Evolutionary conservation across 164 flowering plant species (phyloP).

Genomic region (Magnolia changhungtana): DNA sequence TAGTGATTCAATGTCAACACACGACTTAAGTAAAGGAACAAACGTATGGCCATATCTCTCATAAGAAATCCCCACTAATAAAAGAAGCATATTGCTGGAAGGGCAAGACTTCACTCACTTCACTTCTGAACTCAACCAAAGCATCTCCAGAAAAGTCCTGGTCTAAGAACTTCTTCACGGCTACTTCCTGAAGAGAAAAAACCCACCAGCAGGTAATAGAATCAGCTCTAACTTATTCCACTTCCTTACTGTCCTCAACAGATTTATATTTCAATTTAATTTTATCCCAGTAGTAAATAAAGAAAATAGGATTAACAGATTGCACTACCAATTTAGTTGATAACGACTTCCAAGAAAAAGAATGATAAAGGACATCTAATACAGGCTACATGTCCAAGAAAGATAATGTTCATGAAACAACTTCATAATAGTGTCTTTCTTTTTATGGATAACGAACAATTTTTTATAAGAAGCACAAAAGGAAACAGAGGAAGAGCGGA

Average conservation of each 20-base stretch:
- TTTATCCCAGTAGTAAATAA: neutral
- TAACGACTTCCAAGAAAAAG: neutral
- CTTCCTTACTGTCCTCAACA: neutral
- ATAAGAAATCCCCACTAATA: neutral
- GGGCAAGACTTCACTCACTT: slow-evolving; percentile 48
- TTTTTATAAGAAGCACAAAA: neutral
- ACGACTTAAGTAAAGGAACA: neutral
- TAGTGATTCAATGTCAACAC: neutral
- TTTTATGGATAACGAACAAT: neutral
- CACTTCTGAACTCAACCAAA: slow-evolving; percentile 88
- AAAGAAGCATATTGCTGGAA: neutral
- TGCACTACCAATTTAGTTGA: neutral
- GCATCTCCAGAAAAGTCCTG: slow-evolving; percentile 99
- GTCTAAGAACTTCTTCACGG: slow-evolving; percentile 93
- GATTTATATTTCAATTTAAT: neutral
- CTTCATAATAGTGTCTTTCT: neutral
- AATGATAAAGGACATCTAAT: too few species aligned
- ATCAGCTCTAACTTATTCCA: neutral
- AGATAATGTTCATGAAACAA: neutral
- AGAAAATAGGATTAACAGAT: too few species aligned
- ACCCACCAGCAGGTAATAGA: neutral
- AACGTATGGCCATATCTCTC: neutral
- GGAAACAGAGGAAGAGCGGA: neutral
- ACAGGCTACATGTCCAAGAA: neutral
- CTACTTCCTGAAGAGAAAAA: slow-evolving; percentile 70